Conservation (phyloP, 345 rosid genomes). For the Melaleuca alternifolia region DNA sequence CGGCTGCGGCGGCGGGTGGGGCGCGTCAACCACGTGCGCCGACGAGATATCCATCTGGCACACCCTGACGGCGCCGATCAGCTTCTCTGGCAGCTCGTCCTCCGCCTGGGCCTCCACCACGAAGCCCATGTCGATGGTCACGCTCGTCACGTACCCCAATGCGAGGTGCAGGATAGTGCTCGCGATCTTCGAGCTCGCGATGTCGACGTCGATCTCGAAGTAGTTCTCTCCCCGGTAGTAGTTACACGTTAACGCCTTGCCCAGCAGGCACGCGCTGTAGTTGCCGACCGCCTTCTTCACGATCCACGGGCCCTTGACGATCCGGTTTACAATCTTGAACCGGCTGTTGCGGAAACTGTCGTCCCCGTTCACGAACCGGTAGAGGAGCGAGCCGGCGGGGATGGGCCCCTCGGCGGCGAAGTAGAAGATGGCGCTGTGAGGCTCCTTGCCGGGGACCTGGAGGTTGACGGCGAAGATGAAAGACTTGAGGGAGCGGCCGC, state of each 20-base stretch:
- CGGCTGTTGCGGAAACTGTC: constrained; percentile 74
- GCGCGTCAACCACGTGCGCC: constrained; percentile 36
- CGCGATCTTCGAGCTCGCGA: constrained; percentile 67
- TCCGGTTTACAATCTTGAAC: constrained; percentile 82
- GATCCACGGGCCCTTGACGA: constrained; percentile 92
- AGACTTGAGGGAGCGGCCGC: constrained; percentile 49
- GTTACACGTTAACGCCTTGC: constrained; percentile 68
- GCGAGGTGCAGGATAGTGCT: constrained; percentile 67
- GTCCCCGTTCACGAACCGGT: constrained; percentile 66
- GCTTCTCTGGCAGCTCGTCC: constrained; percentile 74
- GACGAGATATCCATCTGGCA: constrained; percentile 90
- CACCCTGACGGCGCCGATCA: constrained; percentile 78
- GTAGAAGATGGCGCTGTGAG: constrained; percentile 79
- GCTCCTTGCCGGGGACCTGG: constrained; percentile 84
- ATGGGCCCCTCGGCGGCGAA: constrained; percentile 72
- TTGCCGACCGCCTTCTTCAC: constrained; percentile 72
- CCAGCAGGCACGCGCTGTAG: constrained; percentile 76
- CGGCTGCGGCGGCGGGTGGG: constrained; percentile 1
- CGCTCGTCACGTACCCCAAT: constrained; percentile 66
- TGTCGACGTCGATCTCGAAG: constrained; percentile 80
- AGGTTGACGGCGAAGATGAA: constrained; percentile 79
- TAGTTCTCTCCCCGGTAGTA: constrained; percentile 76
- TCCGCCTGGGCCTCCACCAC: constrained; percentile 71
- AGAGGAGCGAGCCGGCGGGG: constrained; percentile 45
- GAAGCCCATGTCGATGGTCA: constrained; percentile 85